Conservation (phyloP, 139 green algal genomes). For the Chlamydomonas applanata region DNA sequence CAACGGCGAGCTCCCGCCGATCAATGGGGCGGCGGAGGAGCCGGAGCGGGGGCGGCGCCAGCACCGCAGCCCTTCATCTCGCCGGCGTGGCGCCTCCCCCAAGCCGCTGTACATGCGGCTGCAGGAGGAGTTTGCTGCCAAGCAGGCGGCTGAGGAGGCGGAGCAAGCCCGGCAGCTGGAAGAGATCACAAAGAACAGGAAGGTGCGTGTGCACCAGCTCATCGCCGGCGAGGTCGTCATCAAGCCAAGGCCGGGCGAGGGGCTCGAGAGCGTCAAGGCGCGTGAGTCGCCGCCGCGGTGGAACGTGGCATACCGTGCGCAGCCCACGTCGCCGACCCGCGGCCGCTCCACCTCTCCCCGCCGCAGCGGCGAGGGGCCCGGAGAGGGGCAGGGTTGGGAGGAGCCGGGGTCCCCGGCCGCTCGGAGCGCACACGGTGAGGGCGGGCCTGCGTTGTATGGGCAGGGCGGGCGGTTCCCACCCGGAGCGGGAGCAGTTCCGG, state of each 20-base stretch:
- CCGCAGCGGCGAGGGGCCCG: background rate
- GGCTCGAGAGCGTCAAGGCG: background rate
- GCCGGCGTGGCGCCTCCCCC: background rate
- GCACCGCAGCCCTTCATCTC: too few species aligned
- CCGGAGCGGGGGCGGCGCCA: too few species aligned
- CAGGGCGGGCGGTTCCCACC: background rate
- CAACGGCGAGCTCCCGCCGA: too few species aligned
- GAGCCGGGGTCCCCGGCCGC: background rate
- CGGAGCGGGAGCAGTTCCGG: background rate
- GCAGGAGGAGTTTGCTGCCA: background rate
- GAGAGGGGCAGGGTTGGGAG: background rate
- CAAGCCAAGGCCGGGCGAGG: background rate
- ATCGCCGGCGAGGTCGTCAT: background rate
- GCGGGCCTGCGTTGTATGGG: background rate
- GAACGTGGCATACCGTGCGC: background rate
- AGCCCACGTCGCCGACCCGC: background rate
- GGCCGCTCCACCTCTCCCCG: background rate
- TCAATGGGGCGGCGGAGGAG: too few species aligned
- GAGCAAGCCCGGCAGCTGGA: background rate
- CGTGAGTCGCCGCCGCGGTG: background rate
- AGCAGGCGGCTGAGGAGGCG: conserved; percentile 13
- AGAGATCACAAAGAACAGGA: background rate
- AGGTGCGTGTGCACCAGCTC: background rate
- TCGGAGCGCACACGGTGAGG: background rate
- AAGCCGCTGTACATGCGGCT: conserved; percentile 4